Conservation (phyloP, 2,329 filamentous ascomycete species). For the Myriosclerotinia scirpicola region DNA sequence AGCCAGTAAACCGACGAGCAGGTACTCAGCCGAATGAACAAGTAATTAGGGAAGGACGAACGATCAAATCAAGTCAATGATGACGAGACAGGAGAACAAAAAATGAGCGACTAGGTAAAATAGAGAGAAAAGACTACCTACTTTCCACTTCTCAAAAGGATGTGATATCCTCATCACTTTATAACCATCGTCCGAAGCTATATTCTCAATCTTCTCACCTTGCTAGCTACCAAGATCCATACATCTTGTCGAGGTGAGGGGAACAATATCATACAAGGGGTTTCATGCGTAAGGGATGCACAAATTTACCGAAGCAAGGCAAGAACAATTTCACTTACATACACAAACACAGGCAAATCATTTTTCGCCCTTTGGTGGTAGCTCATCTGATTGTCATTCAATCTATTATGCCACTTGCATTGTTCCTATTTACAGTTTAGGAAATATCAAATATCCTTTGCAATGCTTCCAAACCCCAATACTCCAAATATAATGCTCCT, state of each 20-base stretch:
- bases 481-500: constrained; percentile 30
- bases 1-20: no score
- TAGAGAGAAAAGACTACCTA: constrained; percentile 8
- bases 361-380: constrained; percentile 12
- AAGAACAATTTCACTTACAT: constrained; percentile 15
- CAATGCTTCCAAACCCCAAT: constrained; percentile 20
- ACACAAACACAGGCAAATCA: background rate
- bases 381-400: constrained; percentile 26
- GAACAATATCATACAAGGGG: background rate
- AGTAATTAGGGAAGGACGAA: background rate
- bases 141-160: background rate
- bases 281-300: constrained; percentile 11
- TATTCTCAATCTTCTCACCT: background rate
- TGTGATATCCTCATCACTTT: constrained; percentile 9
- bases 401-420: constrained; percentile 30
- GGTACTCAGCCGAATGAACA: no score
- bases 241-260: constrained; percentile 16
- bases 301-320: constrained; percentile 16
- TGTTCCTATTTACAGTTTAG: constrained; percentile 34
- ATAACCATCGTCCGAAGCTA: background rate
- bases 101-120: constrained; percentile 1
- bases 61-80: background rate
- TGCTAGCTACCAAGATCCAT: background rate
- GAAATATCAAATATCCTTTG: constrained; percentile 27
- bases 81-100: background rate